phyloP scores from a whole-genome alignment of 139 green algal genomes.

The Prasinococcaceae sp. region DNA sequence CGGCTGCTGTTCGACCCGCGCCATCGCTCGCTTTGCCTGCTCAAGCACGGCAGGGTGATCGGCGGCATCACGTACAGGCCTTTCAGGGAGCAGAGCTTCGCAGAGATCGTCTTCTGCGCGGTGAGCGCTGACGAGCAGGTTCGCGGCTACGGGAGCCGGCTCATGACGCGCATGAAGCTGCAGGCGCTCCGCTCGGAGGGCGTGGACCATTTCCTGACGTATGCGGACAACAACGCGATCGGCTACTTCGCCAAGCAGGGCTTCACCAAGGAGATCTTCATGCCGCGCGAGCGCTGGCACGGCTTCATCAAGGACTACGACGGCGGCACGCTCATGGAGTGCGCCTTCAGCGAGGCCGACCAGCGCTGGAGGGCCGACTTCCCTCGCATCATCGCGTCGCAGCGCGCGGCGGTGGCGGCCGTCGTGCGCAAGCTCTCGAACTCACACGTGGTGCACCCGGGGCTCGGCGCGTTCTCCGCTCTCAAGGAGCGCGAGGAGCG shows the following conservation, averaged over 20 bases:
- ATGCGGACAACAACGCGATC: constrained; percentile 97
- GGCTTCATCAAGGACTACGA: constrained; percentile 98
- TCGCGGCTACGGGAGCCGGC: constrained; percentile 80
- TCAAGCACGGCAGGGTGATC: constrained; percentile 45
- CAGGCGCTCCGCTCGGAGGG: constrained; percentile 57
- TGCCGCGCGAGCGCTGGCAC: constrained; percentile 30
- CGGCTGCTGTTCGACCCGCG: constrained; percentile 74
- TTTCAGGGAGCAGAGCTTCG: constrained; percentile 47
- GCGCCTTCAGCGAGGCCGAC: constrained; percentile 51
- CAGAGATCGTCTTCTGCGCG: constrained; percentile 96
- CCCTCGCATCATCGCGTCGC: constrained; percentile 31
- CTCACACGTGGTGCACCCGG: constrained; percentile 44
- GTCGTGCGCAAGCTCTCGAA: constrained; percentile 51
- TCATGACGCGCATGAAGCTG: constrained; percentile 87
- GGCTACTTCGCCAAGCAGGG: constrained; percentile 96
- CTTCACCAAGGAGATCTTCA: constrained; percentile 74
- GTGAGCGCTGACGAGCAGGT: constrained; percentile 74
- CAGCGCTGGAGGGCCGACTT: constrained; percentile 52
- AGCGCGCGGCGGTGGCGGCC: constrained; percentile 45
- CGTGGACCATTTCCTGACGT: constrained; percentile 87
- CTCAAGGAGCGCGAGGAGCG: too few species aligned
- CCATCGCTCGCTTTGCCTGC: constrained; percentile 31
- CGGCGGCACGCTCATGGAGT: constrained; percentile 97
- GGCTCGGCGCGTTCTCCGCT: constrained; percentile 16
- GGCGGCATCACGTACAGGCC: constrained; percentile 86